phyloP scores from a whole-genome alignment of 495 filamentous ascomycete species.

The Penicillium psychrofluorescens region DNA sequence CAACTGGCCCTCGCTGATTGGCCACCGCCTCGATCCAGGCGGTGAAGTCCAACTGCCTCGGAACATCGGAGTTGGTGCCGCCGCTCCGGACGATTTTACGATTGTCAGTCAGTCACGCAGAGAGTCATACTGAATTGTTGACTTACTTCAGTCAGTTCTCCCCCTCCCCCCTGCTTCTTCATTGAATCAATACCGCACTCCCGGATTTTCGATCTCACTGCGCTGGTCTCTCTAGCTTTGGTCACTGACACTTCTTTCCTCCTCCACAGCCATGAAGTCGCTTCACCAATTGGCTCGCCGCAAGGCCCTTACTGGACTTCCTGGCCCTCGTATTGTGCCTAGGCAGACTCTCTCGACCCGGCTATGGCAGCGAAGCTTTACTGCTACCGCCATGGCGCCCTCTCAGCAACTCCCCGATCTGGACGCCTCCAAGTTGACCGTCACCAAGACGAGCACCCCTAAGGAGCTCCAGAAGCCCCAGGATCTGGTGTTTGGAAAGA shows the following conservation, averaged over 20 bases:
- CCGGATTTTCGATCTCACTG: not conserved
- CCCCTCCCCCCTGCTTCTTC: no score
- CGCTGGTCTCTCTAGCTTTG: no score
- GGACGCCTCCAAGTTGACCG: constrained; percentile 65
- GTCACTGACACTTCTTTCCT: not conserved
- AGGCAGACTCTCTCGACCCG: constrained; percentile 20
- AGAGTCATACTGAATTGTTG: no score
- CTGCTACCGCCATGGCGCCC: constrained; percentile 48
- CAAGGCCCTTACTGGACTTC: constrained; percentile 20
- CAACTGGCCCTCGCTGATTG: constrained; percentile 7
- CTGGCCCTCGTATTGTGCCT: constrained; percentile 18
- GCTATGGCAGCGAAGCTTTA: constrained; percentile 47
- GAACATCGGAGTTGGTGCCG: constrained; percentile 23
- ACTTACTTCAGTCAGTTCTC: no score
- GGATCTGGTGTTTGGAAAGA: constrained; percentile 77
- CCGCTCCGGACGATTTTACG: constrained; percentile 12
- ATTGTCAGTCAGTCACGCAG: no score
- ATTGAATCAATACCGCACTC: no score
- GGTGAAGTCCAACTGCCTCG: constrained; percentile 9
- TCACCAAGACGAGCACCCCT: constrained; percentile 68
- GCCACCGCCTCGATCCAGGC: constrained; percentile 4
- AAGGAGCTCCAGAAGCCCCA: constrained; percentile 65
- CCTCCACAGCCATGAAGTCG: constrained; percentile 26
- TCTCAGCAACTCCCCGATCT: constrained; percentile 53
- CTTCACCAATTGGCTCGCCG: constrained; percentile 35